Evolutionary conservation across 2,329 filamentous ascomycete genomes (phyloP), one percentile per base, ranked within the genome.

Genomic region (Penicillium palitans): DNA sequence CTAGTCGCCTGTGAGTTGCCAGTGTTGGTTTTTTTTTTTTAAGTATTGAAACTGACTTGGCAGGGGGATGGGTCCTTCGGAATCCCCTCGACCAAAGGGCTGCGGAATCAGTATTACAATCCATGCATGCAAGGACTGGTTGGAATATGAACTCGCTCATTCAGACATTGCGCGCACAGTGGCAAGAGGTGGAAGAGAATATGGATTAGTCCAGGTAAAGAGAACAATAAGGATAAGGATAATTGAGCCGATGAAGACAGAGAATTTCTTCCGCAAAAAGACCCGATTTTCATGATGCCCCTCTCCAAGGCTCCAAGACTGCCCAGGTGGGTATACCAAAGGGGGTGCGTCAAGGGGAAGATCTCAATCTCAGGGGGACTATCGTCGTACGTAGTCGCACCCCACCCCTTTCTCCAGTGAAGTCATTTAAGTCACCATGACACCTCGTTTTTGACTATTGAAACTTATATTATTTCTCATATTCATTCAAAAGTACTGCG

Each of bases 21-120:
- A 19, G 7, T 47, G 8, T 7, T 12, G 37, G 9, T 6, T 2
- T 2, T 9, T 17, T 42, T 19, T 19, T 7, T 24, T 40, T 39
- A 2, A 25, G 10, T 19, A 39, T 46, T 13, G 8, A 46, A 46
- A 24, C 17, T 50, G 13, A 52, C 25, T 41, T 46, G 9, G 27
- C 25, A 70, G 68, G 67, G 68, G 68, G 67, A 1, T 70, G 68
- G 67, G 59, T 66, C n/a, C 60, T 69, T 24, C 66, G 66, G 4
- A 57, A 65, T 51, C 59, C 42, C 31, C 56, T 59, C 24, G 68
- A 70, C n/a, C 68, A 70, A 45, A 52, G 63, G 41, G 66, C 68
- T 4, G 66, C 68, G 15, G 68, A 70, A 40, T 51, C 27, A 33
- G 40, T 69, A 24, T 58, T 68, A 15, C 54, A 41, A 24, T 62